These are phyloP conservation scores for Selaginella tamariscina DNA, from an alignment of 75 land plant species.

Conservation along the genomic window DNA sequence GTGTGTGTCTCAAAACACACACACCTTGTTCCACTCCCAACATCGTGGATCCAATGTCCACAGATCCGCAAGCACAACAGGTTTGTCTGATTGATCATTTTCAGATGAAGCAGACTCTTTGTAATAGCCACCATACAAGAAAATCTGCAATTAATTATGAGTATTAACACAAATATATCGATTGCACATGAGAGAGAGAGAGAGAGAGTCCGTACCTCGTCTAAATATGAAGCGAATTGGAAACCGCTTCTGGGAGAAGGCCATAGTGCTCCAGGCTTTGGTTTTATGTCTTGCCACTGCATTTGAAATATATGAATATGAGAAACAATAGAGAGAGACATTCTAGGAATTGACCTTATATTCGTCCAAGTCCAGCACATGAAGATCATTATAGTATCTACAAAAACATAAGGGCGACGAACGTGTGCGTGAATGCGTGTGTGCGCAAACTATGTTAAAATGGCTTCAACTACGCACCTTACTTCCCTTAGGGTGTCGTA, in stretches of 20 bases:
- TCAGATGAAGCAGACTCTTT: slow-evolving; percentile 63
- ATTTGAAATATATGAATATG: background rate
- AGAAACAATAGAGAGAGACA: background rate
- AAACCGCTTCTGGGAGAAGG: slow-evolving; percentile 94
- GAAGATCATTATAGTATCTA: slow-evolving; percentile 95
- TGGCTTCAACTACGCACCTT: slow-evolving; percentile 40
- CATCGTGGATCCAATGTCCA: slow-evolving; percentile 92
- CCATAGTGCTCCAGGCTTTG: slow-evolving; percentile 72
- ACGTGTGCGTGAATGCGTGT: too few species aligned
- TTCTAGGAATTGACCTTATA: slow-evolving; percentile 49
- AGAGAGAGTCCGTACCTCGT: slow-evolving; percentile 58
- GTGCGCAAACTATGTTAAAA: too few species aligned
- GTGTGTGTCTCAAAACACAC: background rate
- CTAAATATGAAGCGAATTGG: slow-evolving; percentile 70
- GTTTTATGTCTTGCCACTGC: slow-evolving; percentile 99
- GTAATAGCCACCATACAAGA: slow-evolving; percentile 90
- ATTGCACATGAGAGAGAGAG: too few species aligned
- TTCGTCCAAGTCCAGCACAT: slow-evolving; percentile 92
- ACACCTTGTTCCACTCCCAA: slow-evolving; percentile 96
- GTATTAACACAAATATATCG: background rate
- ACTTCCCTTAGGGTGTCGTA: slow-evolving; percentile 99
- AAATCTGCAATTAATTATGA: slow-evolving; percentile 56
- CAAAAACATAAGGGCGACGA: slow-evolving; percentile 10
- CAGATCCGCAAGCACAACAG: slow-evolving; percentile 86
- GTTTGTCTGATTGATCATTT: slow-evolving; percentile 74